Conservation (phyloP, 306 rosid species). For the Castanea crenata region DNA sequence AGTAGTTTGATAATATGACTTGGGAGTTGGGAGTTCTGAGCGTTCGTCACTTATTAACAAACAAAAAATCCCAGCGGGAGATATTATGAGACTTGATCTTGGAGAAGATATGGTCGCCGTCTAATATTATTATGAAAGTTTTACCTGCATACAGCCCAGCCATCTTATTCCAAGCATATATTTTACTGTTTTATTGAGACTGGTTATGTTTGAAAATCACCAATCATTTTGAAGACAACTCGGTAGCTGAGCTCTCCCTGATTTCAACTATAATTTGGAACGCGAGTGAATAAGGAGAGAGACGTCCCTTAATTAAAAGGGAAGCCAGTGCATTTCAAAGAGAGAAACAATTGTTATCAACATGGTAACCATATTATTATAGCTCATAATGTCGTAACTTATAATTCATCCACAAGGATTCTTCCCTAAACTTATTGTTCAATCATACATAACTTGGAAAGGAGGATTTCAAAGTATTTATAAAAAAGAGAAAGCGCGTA, state of each 20-base stretch:
- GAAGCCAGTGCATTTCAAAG: not conserved
- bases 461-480: conserved; percentile 3
- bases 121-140: not conserved
- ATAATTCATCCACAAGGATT: not conserved
- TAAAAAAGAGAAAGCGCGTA: conserved; percentile 9
- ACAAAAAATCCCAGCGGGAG: too few species aligned
- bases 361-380: not conserved
- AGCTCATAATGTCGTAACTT: not conserved
- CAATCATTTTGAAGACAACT: not conserved
- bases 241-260: not conserved
- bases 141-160: not conserved
- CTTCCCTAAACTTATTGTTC: not conserved
- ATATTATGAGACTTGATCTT: too few species aligned
- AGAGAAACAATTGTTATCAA: not conserved
- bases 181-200: not conserved
- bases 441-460: conserved; percentile 14
- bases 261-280: not conserved
- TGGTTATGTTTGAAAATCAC: not conserved
- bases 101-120: too few species aligned
- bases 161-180: too few species aligned
- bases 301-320: not conserved
- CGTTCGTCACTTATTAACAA: too few species aligned
- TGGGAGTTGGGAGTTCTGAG: too few species aligned
- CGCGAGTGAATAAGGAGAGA: not conserved
- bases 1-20: too few species aligned